Percentiles rank a stretch among this genome's conserved stretches.
These are phyloP conservation scores for Bacidia rubella DNA, from an alignment of 495 filamentous ascomycete species.

Conservation along the genomic window DNA sequence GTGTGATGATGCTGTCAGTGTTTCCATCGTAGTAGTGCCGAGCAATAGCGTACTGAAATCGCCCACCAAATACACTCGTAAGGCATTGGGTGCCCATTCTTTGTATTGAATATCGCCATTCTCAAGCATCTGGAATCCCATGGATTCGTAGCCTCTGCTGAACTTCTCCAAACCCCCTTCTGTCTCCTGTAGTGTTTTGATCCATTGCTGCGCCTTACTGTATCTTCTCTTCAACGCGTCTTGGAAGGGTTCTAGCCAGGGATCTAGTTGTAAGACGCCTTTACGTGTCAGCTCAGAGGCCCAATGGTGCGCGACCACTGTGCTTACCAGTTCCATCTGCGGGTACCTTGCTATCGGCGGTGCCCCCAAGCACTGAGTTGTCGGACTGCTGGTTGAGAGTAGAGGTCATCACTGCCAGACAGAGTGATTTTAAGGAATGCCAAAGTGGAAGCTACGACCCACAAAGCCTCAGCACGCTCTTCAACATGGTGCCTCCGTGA, in stretches of 20 bases:
- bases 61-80: conserved; percentile 74
- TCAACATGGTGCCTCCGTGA: too few relatives aligned
- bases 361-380: conserved; percentile 15
- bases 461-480: too few relatives aligned
- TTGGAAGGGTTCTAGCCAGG: conserved; percentile 77
- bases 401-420: too few relatives aligned
- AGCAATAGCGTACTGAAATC: conserved; percentile 70
- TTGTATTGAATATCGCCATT: conserved; percentile 81
- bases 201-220: conserved; percentile 74
- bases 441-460: too few relatives aligned
- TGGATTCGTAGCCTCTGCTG: conserved; percentile 74
- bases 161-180: conserved; percentile 92
- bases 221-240: conserved; percentile 64
- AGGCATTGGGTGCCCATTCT: conserved; percentile 92
- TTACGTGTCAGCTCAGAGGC: conserved; percentile 16
- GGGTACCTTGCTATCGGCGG: conserved; percentile 21
- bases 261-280: conserved; percentile 83
- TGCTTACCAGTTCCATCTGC: conserved; percentile 41
- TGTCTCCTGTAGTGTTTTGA: conserved; percentile 61
- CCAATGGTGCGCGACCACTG: not conserved
- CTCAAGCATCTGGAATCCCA: conserved; percentile 63
- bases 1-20: conserved; percentile 2
- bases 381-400: conserved; percentile 18
- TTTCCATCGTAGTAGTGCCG: not conserved
- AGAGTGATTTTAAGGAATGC: not conserved